phyloP scores from a whole-genome alignment of 2,329 filamentous ascomycete species.

The Emmonsiellopsis sp. region DNA sequence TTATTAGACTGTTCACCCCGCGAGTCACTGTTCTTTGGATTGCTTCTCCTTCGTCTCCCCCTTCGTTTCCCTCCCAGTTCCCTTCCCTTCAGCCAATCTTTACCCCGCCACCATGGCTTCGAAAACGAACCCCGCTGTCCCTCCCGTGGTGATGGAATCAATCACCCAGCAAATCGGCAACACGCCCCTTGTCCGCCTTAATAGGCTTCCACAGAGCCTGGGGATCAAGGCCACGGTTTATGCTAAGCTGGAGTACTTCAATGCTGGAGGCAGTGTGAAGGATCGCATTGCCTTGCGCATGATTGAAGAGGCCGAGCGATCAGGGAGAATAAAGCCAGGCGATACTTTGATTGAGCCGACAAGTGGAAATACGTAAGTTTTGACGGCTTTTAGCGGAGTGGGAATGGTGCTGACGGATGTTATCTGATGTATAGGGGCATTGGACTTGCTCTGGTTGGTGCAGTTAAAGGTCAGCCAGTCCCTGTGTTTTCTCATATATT shows the following conservation, averaged over 20 bases:
- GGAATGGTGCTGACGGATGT: slow-evolving; percentile 5
- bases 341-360: slow-evolving; percentile 97
- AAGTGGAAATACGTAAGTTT: slow-evolving; percentile 74
- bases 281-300: slow-evolving; percentile 93
- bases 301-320: slow-evolving; percentile 90
- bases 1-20: neutral
- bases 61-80: neutral
- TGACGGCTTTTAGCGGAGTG: neutral
- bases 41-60: neutral
- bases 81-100: neutral
- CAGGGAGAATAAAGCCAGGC: slow-evolving; percentile 88
- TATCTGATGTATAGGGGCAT: slow-evolving; percentile 54
- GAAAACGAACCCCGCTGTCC: slow-evolving; percentile 35
- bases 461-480: slow-evolving; percentile 60
- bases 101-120: neutral
- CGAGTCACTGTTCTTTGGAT: neutral
- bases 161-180: slow-evolving; percentile 87
- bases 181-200: slow-evolving; percentile 88
- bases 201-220: slow-evolving; percentile 82
- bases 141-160: slow-evolving; percentile 50
- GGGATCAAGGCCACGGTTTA: slow-evolving; percentile 85
- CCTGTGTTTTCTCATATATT: no score
- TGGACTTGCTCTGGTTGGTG: slow-evolving; percentile 83
- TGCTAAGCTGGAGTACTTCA: slow-evolving; percentile 87
- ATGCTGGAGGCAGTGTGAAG: slow-evolving; percentile 87